Percentiles rank a stretch among this genome's conserved stretches.
These are phyloP conservation scores for Tritrichomonas musculus DNA, from an alignment of 208 protist species.

Conservation along the genomic window DNA sequence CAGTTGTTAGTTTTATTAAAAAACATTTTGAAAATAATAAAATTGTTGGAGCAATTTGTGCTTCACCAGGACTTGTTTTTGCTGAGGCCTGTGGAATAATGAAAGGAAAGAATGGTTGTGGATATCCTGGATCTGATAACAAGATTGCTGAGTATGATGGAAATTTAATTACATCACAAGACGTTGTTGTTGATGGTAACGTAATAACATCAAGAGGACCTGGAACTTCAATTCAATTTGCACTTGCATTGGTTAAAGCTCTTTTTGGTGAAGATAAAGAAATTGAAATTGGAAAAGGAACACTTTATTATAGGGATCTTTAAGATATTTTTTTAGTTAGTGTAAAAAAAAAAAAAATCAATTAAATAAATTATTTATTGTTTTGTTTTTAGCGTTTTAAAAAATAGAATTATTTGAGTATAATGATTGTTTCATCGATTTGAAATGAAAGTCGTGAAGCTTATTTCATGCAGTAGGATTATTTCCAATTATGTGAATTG, in stretches of 20 bases:
- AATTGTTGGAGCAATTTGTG: neutral
- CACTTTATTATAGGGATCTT: too few species aligned
- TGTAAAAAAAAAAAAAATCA: too few species aligned
- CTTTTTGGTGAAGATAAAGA: neutral
- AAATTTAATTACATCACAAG: neutral
- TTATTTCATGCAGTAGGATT: too few species aligned
- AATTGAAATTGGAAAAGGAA: neutral
- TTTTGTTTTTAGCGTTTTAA: too few species aligned
- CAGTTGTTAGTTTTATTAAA: neutral
- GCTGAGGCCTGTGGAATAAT: neutral
- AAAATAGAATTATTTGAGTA: too few species aligned
- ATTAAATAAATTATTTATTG: too few species aligned
- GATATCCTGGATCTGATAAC: neutral
- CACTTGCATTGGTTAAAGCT: neutral
- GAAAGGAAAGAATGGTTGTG: neutral
- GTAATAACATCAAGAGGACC: neutral
- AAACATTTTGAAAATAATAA: neutral
- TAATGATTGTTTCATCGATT: too few species aligned
- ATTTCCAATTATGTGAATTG: too few species aligned
- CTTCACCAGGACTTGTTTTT: neutral
- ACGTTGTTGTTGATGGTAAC: neutral
- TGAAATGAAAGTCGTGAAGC: too few species aligned
- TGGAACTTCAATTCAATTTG: neutral
- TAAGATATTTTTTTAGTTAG: too few species aligned
- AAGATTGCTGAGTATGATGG: neutral